Evolutionary conservation across 78 protist species (phyloP), one percentile per base, ranked within the genome.

Genomic region (Salpingoeca rosetta): DNA sequence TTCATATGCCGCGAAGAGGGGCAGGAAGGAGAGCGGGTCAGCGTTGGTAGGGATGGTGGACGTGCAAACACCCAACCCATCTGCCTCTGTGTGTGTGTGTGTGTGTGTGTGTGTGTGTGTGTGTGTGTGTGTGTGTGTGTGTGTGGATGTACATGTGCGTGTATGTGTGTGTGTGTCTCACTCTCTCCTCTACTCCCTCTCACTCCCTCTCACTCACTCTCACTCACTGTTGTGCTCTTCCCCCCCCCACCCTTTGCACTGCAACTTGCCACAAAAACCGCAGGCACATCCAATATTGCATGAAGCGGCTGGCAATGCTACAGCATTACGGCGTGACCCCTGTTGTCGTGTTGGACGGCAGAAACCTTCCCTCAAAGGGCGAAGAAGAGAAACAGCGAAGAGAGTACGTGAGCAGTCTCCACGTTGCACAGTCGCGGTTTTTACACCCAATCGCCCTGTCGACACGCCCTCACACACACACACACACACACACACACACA

Each of bases 11-110:
- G n/a, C n/a, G n/a, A n/a, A n/a, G n/a, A n/a, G n/a, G n/a, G n/a
- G 65, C 65, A 22, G 31, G 31, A 7, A 22, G 65, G 51, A 86
- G 26, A 96, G 92, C 1, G 94, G 90, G 35, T 90, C 74, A 82
- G 37, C 86, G 26, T 96, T 97, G 72, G 91, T 93, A 25, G 41
- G n/a, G n/a, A 95, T 93, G 82, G 83, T 96, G 1, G 81, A 85
- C 78, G 28, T 43, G 25, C 90, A 87, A 72, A 43, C 27, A 35
- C 90, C 89, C 28, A 90, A 17, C 65, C 97, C 1, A 76, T 39
- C 44, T 39, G n/a, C 87, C 94, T 41, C 24, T 37, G 37, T 31
- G 3, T 10, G 76, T 82, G 37, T n/a, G n/a, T n/a, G n/a, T n/a
- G n/a, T n/a, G n/a, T n/a, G n/a, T n/a, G n/a, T n/a, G n/a, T n/a